Evolutionary conservation across 2,329 filamentous ascomycete species (phyloP).

Genomic region (Aspergillus fructus): DNA sequence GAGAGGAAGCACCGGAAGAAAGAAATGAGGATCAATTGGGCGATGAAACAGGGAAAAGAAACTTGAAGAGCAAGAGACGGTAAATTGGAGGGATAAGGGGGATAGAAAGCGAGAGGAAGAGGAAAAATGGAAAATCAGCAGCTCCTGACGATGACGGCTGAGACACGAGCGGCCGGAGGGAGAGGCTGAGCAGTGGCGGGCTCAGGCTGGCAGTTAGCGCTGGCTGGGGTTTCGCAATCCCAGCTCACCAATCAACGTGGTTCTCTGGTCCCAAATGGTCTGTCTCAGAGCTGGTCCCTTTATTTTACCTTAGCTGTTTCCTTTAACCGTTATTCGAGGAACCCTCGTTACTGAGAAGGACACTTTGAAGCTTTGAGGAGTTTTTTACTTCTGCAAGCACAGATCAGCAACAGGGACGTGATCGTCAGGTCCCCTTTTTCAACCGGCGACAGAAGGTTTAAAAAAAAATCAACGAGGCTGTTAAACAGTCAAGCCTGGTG

Average conservation of each 20-base stretch:
- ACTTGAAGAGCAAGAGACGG: background rate
- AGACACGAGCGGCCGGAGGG: constrained; percentile 3
- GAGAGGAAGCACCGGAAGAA: background rate
- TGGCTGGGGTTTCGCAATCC: background rate
- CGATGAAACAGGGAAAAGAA: background rate
- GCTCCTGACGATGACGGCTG: constrained; percentile 7
- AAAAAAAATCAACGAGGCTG: background rate
- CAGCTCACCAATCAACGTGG: background rate
- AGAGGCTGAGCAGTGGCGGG: constrained; percentile 14
- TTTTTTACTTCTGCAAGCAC: background rate
- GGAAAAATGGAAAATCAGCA: background rate
- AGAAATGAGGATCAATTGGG: constrained; percentile 1
- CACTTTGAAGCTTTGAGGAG: too few relatives aligned
- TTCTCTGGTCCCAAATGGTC: background rate
- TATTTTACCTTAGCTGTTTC: background rate
- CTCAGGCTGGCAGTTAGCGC: background rate
- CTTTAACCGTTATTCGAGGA: background rate
- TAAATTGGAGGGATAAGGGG: background rate
- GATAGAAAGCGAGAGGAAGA: background rate
- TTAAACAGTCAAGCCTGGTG: background rate
- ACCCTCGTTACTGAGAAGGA: background rate
- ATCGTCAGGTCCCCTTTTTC: background rate
- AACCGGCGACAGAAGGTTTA: background rate
- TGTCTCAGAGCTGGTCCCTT: background rate
- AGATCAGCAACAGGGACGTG: background rate